Conservation (phyloP, 805 yeast genomes). For the Candida germanica region DNA sequence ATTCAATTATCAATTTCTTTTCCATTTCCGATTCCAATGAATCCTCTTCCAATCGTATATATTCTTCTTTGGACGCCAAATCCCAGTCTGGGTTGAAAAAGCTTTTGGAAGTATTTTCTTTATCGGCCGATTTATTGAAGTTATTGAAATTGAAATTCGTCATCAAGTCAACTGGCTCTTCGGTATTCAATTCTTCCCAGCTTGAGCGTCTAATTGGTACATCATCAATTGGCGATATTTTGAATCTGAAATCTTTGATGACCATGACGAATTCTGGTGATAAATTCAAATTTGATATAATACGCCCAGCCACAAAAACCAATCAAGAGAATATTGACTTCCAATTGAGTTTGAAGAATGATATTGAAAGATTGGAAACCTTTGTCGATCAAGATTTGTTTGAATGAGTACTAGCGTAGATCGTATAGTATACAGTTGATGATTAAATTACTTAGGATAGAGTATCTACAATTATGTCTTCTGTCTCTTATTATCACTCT, state of each 20-base stretch:
- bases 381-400: constrained; percentile 1
- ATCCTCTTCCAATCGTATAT: constrained; percentile 4
- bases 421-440: neutral
- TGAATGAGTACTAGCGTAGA: neutral
- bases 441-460: too few species aligned
- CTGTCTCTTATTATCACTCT: too few species aligned
- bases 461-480: too few species aligned
- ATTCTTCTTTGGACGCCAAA: neutral
- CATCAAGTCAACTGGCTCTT: constrained; percentile 6
- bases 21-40: neutral
- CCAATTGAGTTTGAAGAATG: constrained; percentile 6
- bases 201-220: neutral
- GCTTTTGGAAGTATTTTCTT: constrained; percentile 7
- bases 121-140: constrained; percentile 5
- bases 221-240: too few species aligned
- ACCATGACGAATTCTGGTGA: too few species aligned
- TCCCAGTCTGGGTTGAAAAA: constrained; percentile 4
- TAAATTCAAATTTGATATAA: too few species aligned
- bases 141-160: constrained; percentile 10
- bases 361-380: constrained; percentile 1
- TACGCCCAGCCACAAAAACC: too few species aligned
- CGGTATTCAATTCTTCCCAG: neutral
- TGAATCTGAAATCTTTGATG: too few species aligned
- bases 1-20: neutral
- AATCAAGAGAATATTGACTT: neutral